These are phyloP conservation scores for Metschnikowia santaceciliae DNA, from an alignment of 805 yeast species.

Conservation along the genomic window DNA sequence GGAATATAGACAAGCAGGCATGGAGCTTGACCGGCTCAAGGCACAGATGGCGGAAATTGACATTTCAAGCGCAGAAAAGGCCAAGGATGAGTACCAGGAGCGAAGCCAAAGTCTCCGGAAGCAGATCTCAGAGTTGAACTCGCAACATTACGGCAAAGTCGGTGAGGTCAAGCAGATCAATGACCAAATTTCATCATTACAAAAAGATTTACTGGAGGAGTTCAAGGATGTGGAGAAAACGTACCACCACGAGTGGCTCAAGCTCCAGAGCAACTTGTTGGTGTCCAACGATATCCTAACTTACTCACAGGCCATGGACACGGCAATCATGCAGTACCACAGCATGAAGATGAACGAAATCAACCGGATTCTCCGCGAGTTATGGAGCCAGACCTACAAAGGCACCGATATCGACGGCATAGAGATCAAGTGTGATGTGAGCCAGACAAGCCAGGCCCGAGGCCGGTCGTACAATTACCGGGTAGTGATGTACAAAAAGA, in stretches of 20 bases:
- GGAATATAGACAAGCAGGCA: conserved; percentile 47
- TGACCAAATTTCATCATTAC: conserved; percentile 57
- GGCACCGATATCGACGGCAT: conserved; percentile 96
- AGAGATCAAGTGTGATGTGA: conserved; percentile 74
- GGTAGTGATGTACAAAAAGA: conserved; percentile 92
- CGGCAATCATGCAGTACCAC: conserved; percentile 91
- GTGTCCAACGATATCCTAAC: conserved; percentile 78
- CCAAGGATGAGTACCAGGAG: conserved; percentile 58
- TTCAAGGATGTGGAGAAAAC: conserved; percentile 61
- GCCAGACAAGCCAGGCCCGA: conserved; percentile 37
- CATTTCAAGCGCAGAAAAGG: conserved; percentile 53
- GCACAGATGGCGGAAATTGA: conserved; percentile 44
- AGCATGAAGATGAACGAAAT: conserved; percentile 89
- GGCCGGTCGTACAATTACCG: conserved; percentile 81
- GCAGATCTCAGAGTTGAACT: conserved; percentile 50
- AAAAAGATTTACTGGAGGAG: conserved; percentile 63
- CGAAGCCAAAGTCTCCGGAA: conserved; percentile 50
- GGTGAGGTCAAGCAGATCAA: conserved; percentile 86
- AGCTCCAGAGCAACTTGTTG: conserved; percentile 68
- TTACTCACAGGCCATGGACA: conserved; percentile 81
- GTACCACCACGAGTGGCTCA: conserved; percentile 69
- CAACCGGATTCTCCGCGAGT: conserved; percentile 78
- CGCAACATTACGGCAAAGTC: conserved; percentile 64
- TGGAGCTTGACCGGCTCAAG: conserved; percentile 35
- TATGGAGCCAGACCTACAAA: conserved; percentile 91